These are phyloP conservation scores for Euphorbia tirucalli DNA, from an alignment of 345 rosid genomes.

Conservation along the genomic window DNA sequence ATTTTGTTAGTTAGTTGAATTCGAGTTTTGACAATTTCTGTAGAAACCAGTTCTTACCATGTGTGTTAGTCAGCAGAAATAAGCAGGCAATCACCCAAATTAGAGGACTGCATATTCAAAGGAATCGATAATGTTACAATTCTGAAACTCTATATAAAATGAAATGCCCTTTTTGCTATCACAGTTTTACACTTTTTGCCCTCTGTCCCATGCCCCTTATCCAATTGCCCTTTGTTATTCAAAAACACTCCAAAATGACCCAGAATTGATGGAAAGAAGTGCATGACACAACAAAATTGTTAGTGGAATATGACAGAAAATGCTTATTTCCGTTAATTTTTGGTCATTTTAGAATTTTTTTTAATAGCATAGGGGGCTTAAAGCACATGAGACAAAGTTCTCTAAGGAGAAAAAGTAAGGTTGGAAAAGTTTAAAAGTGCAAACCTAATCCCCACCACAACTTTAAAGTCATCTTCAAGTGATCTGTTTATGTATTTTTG, in stretches of 20 bases:
- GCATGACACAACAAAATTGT: too few species aligned
- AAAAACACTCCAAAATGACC: too few species aligned
- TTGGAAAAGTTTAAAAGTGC: neutral
- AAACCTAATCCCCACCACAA: constrained; percentile 85
- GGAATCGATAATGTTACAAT: neutral
- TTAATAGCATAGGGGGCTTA: too few species aligned
- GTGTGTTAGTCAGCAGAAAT: constrained; percentile 67
- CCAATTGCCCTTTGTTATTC: too few species aligned
- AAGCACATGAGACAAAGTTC: too few species aligned
- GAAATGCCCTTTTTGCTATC: too few species aligned
- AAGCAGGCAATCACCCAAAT: constrained; percentile 75
- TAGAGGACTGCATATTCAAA: constrained; percentile 53
- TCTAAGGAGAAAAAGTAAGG: neutral
- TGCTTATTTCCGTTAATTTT: too few species aligned
- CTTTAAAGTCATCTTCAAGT: constrained; percentile 81
- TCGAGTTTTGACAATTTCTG: neutral
- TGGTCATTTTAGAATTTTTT: too few species aligned
- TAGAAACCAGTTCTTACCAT: constrained; percentile 47
- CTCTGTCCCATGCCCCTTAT: too few species aligned
- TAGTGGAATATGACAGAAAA: too few species aligned
- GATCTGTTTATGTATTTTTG: constrained; percentile 81
- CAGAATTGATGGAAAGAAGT: too few species aligned
- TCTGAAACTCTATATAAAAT: neutral
- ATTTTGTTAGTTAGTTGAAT: neutral
- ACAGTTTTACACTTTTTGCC: too few species aligned